Base-by-base conservation (phyloP, 208 protist species). In the Entamoeba moshkovskii region DNA sequence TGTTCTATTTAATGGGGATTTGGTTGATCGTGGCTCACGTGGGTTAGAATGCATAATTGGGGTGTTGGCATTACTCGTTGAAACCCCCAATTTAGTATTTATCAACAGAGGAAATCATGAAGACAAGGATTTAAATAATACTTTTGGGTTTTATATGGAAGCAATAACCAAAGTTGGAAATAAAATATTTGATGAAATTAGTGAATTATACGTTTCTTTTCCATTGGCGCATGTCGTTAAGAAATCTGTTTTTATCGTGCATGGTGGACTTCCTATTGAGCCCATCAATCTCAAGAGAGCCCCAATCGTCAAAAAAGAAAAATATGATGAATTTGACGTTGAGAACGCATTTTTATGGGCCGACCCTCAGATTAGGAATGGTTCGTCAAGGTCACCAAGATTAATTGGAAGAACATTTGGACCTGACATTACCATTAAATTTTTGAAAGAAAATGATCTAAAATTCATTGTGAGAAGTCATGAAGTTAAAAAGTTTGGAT, bases 101-200 rank as follows among this genome's bases (percentile, higher is more conserved):
- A 91, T 96, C 16, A 45, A 95, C 11, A 29, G 95, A 13, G 95
- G 95, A 46, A 96, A 96, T 45, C 95, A 96, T 59, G 95, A 96
- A 85, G 93, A 52, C 46, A 45, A 45, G 52, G 29, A 73, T 25
- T 93, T 94, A 16, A 93, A 66, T 59, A 16, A 1, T 25, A 94
- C n/a, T 22, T 98, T 99, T 95, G 96, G 96, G 13, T 98, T 98
- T 93, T 97, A 98, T 46, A 95, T 98, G n/a, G 98, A 99, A 93
- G 98, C 97, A 94, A 92, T 97, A 44, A 66, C 94, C 45, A 99
- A 98, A 95, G 99, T 99, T 95, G 96, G 96, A 45, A 96, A 97
- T 44, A 97, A 93, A 38, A 52, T 97, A 16, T 98, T 96, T 96
- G 91, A 94, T 52, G 45, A 95, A 6, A 98, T 97, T 93, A 97